phyloP scores from a whole-genome alignment of 345 rosid species.

The Citrus unshiu region DNA sequence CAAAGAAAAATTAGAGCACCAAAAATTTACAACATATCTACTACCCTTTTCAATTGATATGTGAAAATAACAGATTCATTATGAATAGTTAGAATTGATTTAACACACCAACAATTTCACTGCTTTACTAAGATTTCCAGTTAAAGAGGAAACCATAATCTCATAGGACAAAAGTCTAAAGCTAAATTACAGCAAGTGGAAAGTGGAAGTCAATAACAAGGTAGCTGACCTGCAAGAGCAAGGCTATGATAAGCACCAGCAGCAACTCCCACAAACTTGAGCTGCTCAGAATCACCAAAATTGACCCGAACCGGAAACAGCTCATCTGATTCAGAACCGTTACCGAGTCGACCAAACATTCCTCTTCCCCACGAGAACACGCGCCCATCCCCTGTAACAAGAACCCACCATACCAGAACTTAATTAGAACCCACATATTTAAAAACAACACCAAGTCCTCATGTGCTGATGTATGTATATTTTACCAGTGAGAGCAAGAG shows the following conservation, averaged over 20 bases:
- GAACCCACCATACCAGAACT: background rate
- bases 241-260: constrained; percentile 94
- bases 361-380: constrained; percentile 96
- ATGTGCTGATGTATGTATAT: background rate
- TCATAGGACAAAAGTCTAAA: background rate
- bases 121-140: background rate
- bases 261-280: constrained; percentile 63
- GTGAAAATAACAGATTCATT: background rate
- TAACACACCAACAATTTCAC: background rate
- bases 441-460: background rate
- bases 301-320: constrained; percentile 56
- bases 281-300: constrained; percentile 24
- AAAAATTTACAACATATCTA: background rate
- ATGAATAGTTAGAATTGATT: background rate
- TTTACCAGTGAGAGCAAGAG: constrained; percentile 71
- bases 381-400: constrained; percentile 60
- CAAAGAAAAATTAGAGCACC: constrained; percentile 4
- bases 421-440: background rate
- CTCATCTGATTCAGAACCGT: constrained; percentile 67
- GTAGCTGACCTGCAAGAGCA: constrained; percentile 62
- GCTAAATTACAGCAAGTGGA: background rate
- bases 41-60: background rate
- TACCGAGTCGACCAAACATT: constrained; percentile 88
- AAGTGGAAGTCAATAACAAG: background rate
- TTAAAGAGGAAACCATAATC: background rate